Conservation (phyloP, 805 yeast genomes). For the Metschnikowia continentalis region DNA sequence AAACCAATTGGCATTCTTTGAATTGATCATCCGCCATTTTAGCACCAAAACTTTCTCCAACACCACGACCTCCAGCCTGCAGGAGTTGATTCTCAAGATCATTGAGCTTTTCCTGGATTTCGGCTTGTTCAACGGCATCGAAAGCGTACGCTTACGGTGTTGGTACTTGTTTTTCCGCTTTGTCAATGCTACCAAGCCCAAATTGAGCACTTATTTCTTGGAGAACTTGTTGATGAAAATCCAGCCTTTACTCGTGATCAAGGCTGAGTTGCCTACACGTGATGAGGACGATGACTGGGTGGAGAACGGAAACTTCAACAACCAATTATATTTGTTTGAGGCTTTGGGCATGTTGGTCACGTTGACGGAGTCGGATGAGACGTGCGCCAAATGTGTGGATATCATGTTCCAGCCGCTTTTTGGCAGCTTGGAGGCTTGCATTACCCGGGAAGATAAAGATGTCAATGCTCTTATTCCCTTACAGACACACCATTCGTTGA, state of each 20-base stretch:
- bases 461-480: conserved; percentile 45
- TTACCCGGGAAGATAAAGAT: conserved; percentile 35
- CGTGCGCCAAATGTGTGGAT: conserved; percentile 51
- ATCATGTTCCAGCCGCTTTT: conserved; percentile 72
- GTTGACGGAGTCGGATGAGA: conserved; percentile 21
- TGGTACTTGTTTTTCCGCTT: conserved; percentile 90
- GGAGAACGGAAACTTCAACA: conserved; percentile 57
- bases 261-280: conserved; percentile 49
- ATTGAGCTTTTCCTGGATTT: conserved; percentile 74
- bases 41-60: conserved; percentile 42
- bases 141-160: conserved; percentile 74
- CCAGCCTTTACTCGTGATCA: conserved; percentile 58
- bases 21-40: conserved; percentile 76
- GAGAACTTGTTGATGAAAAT: conserved; percentile 58
- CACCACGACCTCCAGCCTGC: conserved; percentile 35
- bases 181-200: conserved; percentile 69
- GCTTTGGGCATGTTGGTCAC: conserved; percentile 75
- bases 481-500: conserved; percentile 80
- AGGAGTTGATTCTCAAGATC: conserved; percentile 51
- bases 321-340: conserved; percentile 81
- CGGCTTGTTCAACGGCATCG: conserved; percentile 74
- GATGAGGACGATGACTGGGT: conserved; percentile 55
- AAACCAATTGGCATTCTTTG: conserved; percentile 78
- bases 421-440: conserved; percentile 61
- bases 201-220: conserved; percentile 45